A percentile compares a stretch with the other conserved stretches of the same genome.
Evolutionary conservation across 768 basidiomycete genomes (phyloP).

Genomic region (Gautieria morchelliformis): DNA sequence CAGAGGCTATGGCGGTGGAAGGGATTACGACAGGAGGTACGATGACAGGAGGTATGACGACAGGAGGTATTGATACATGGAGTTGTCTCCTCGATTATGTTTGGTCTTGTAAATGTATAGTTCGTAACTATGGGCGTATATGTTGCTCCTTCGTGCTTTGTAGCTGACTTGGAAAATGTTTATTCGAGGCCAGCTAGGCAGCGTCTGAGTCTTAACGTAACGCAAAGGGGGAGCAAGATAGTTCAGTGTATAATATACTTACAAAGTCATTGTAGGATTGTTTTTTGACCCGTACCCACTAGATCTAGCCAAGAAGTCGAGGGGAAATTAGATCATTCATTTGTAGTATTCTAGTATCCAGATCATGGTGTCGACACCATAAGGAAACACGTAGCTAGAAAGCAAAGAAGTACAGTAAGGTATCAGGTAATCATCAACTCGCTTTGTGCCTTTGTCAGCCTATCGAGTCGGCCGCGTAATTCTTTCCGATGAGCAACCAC

Average conservation of each 20-base stretch:
- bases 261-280: no score
- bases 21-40: slow-evolving; percentile 15
- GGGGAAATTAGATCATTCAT: no score
- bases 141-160: not conserved
- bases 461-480: slow-evolving; percentile 16
- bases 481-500: slow-evolving; percentile 38
- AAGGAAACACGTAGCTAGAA: no score
- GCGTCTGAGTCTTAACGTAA: no score
- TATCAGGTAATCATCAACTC: not conserved
- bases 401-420: not conserved
- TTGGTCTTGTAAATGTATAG: not conserved
- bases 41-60: slow-evolving; percentile 31
- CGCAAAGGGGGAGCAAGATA: no score
- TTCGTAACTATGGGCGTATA: not conserved
- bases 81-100: slow-evolving; percentile 16
- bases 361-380: no score
- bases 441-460: not conserved
- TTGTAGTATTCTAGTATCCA: no score
- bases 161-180: no score
- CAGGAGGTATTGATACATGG: slow-evolving; percentile 30
- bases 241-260: no score
- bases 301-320: no score
- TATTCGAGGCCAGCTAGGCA: no score
- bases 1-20: slow-evolving; percentile 20
- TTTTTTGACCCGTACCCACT: no score